phyloP scores from a whole-genome alignment of 306 rosid species.

The Cicer pinnatifidum region DNA sequence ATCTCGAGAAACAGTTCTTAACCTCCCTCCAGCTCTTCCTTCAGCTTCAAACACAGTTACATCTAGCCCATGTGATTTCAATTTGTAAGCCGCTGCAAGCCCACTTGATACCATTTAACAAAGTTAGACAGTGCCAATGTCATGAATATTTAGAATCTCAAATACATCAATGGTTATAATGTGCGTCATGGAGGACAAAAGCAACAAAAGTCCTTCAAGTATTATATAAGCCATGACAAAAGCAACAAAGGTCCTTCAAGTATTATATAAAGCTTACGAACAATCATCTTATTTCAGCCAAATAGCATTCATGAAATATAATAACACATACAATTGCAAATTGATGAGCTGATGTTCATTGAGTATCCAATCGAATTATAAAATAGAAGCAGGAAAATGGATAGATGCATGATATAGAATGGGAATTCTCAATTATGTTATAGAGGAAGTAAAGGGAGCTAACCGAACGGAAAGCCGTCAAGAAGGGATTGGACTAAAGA shows the following conservation, averaged over 20 bases:
- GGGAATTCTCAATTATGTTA: too few relatives aligned
- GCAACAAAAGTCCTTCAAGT: background rate
- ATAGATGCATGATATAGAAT: background rate
- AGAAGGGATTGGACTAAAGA: too few relatives aligned
- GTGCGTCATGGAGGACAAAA: conserved; percentile 6
- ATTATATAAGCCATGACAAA: background rate
- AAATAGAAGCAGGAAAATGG: background rate
- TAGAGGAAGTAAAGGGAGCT: too few relatives aligned
- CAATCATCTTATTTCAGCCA: conserved; percentile 37
- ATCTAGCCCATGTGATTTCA: conserved; percentile 78
- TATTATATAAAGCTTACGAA: conserved; percentile 22
- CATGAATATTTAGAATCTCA: conserved; percentile 29
- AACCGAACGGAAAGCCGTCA: too few relatives aligned
- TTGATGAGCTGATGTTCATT: background rate
- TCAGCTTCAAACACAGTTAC: conserved; percentile 85
- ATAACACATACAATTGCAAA: background rate
- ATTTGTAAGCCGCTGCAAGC: conserved; percentile 90
- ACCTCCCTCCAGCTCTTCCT: conserved; percentile 87
- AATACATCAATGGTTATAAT: background rate
- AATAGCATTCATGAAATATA: background rate
- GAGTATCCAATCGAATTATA: background rate
- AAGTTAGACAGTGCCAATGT: conserved; percentile 34
- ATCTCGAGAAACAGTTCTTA: conserved; percentile 72
- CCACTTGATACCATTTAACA: conserved; percentile 62
- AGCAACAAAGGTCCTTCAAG: background rate